Conservation (phyloP, 129 eudicot species). For the Glebionis coronaria region DNA sequence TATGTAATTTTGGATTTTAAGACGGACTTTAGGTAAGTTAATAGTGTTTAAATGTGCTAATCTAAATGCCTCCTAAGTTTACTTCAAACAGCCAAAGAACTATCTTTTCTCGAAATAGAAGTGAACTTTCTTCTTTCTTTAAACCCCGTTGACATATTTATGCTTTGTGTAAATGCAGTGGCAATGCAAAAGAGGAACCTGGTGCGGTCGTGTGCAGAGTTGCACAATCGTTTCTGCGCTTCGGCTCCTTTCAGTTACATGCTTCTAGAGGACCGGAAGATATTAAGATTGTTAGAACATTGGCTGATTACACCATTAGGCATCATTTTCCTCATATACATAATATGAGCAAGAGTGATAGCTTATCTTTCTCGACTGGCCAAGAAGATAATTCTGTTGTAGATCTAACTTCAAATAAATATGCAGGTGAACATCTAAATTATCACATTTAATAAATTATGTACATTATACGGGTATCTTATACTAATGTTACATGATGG, state of each 20-base stretch:
- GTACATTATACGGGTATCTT: conserved; percentile 15
- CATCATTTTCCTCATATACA: conserved; percentile 96
- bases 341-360: conserved; percentile 68
- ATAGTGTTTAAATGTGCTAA: no score
- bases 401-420: conserved; percentile 94
- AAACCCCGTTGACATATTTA: neutral
- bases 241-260: conserved; percentile 90
- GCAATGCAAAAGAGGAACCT: conserved; percentile 98
- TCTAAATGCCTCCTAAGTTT: neutral
- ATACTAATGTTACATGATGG: conserved; percentile 1
- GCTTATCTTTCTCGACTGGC: conserved; percentile 75
- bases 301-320: conserved; percentile 87
- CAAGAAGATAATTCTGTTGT: conserved; percentile 63
- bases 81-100: neutral
- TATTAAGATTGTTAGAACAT: conserved; percentile 61
- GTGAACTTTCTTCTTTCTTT: neutral
- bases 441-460: neutral
- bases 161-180: conserved; percentile 51
- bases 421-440: conserved; percentile 58
- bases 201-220: conserved; percentile 99
- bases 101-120: neutral
- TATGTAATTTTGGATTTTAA: no score
- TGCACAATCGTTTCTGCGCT: conserved; percentile 90
- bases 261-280: conserved; percentile 88
- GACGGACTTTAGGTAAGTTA: no score